Conservation (phyloP, 1,284 basidiomycete genomes). For the Peniophora sp. region DNA sequence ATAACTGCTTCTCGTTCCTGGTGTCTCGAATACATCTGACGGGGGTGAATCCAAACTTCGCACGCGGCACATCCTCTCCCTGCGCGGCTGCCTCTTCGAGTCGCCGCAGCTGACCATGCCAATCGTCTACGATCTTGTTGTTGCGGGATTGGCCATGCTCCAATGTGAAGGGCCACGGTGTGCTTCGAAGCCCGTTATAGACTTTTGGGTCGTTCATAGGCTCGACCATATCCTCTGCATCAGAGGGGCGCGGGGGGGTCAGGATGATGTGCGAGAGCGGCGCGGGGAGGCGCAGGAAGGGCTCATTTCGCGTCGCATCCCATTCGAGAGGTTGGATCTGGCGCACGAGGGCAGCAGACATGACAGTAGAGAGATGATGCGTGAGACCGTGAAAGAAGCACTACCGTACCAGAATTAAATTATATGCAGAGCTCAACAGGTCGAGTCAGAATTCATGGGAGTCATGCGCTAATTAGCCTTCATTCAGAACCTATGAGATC, state of each 20-base stretch:
- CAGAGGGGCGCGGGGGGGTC: slow-evolving; percentile 45
- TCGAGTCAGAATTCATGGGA: no score
- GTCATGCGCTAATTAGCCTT: no score
- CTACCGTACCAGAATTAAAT: no score
- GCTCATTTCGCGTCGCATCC: slow-evolving; percentile 37
- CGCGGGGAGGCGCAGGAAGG: slow-evolving; percentile 39
- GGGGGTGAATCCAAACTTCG: slow-evolving; percentile 30
- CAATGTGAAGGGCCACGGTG: slow-evolving; percentile 44
- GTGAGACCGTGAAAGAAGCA: no score
- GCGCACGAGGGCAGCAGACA: neutral
- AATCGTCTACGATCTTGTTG: slow-evolving; percentile 12
- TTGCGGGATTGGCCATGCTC: slow-evolving; percentile 32
- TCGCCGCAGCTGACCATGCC: slow-evolving; percentile 28
- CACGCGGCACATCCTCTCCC: slow-evolving; percentile 17
- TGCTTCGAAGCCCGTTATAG: slow-evolving; percentile 33
- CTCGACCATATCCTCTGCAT: slow-evolving; percentile 26
- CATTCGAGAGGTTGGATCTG: slow-evolving; percentile 34
- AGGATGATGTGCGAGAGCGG: slow-evolving; percentile 48
- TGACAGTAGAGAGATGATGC: neutral
- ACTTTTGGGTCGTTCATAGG: slow-evolving; percentile 46
- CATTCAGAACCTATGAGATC: no score
- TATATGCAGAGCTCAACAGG: no score
- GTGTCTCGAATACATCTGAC: slow-evolving; percentile 39
- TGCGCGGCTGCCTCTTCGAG: slow-evolving; percentile 20
- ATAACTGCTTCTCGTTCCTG: slow-evolving; percentile 38